phyloP scores from a whole-genome alignment of 768 basidiomycete species.

The Botryobasidium botryosum region DNA sequence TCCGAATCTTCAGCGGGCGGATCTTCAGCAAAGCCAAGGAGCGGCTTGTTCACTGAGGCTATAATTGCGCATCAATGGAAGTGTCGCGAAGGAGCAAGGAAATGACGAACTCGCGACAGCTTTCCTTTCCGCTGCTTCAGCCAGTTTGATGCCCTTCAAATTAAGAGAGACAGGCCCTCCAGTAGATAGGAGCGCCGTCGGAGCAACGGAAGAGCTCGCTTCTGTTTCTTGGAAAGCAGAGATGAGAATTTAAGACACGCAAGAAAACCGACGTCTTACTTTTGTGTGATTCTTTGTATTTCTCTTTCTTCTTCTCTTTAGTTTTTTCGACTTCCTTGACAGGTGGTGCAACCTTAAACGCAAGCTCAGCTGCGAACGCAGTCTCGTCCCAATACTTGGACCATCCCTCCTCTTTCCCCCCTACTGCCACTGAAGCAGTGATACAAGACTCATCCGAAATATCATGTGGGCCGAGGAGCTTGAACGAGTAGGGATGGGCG shows the following conservation, averaged over 20 bases:
- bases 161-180: constrained; percentile 7
- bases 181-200: constrained; percentile 5
- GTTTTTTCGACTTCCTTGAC: constrained; percentile 18
- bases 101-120: too few relatives aligned
- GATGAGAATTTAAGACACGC: too few relatives aligned
- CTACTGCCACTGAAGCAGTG: constrained; percentile 44
- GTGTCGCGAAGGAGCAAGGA: too few relatives aligned
- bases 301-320: constrained; percentile 12
- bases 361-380: constrained; percentile 54
- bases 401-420: constrained; percentile 56
- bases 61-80: too few relatives aligned
- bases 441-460: constrained; percentile 65
- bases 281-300: constrained; percentile 4
- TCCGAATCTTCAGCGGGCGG: too few relatives aligned
- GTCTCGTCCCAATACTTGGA: constrained; percentile 88
- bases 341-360: constrained; percentile 60
- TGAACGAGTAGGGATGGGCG: constrained; percentile 81
- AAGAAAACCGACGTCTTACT: not conserved
- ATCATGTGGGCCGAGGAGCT: constrained; percentile 57
- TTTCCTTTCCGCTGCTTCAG: not conserved
- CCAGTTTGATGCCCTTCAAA: constrained; percentile 6
- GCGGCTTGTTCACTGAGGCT: too few relatives aligned
- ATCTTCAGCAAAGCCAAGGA: too few relatives aligned
- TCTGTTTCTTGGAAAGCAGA: too few relatives aligned
- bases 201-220: too few relatives aligned